Evolutionary conservation across 2,329 filamentous ascomycete species (phyloP).

Genomic region (Talaromyces amestolkiae): DNA sequence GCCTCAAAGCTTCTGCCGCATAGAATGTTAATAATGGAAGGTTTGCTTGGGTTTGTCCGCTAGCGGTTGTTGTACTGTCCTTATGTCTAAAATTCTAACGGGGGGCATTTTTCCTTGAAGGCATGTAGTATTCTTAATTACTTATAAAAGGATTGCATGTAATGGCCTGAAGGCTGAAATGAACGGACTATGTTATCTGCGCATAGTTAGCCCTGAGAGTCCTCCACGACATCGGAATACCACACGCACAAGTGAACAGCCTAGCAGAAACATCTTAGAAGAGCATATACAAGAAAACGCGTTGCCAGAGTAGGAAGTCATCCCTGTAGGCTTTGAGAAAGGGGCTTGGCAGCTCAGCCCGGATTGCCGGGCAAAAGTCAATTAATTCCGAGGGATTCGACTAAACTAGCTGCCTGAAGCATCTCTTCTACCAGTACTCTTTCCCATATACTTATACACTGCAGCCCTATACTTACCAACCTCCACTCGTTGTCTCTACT

Average conservation of each 20-base stretch:
- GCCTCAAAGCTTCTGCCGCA: constrained; percentile 68
- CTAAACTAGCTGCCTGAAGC: background rate
- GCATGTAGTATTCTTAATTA: constrained; percentile 16
- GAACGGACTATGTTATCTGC: background rate
- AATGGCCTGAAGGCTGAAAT: constrained; percentile 5
- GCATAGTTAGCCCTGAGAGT: background rate
- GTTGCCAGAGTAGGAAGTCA: background rate
- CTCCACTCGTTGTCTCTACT: background rate
- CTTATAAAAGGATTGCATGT: constrained; percentile 1
- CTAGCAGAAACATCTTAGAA: background rate
- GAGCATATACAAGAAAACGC: background rate
- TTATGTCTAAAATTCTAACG: constrained; percentile 6
- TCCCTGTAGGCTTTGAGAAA: background rate
- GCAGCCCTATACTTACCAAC: background rate
- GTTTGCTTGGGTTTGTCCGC: constrained; percentile 22
- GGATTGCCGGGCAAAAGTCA: background rate
- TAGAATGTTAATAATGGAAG: constrained; percentile 31
- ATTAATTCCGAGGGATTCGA: background rate
- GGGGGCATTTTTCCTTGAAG: background rate
- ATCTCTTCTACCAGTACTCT: background rate
- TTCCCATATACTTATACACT: background rate
- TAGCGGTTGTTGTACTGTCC: constrained; percentile 12
- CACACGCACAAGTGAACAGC: background rate
- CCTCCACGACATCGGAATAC: background rate
- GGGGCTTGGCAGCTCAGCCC: background rate